Evolutionary conservation across 2,329 filamentous ascomycete genomes (phyloP).

Genomic region (Myriosclerotinia scirpicola): DNA sequence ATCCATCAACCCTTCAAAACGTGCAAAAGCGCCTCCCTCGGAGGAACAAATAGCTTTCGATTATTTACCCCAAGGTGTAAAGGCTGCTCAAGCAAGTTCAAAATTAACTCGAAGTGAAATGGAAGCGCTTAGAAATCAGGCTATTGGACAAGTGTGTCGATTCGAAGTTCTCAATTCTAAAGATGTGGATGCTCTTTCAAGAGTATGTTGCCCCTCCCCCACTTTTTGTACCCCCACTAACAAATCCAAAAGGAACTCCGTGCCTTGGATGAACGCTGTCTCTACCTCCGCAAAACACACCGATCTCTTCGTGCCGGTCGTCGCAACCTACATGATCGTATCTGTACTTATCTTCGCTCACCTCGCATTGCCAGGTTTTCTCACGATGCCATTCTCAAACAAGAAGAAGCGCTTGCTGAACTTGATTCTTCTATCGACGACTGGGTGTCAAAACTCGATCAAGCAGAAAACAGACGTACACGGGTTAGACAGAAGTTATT

Average conservation of each 20-base stretch:
- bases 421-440: conserved; percentile 77
- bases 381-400: conserved; percentile 72
- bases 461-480: conserved; percentile 73
- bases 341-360: conserved; percentile 74
- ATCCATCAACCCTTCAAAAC: conserved; percentile 39
- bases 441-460: conserved; percentile 77
- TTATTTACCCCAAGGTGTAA: conserved; percentile 58
- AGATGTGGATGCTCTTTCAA: conserved; percentile 65
- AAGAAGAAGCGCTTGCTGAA: conserved; percentile 76
- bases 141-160: conserved; percentile 59
- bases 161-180: conserved; percentile 64
- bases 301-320: conserved; percentile 72
- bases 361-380: conserved; percentile 70
- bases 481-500: conserved; percentile 76
- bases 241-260: conserved; percentile 62
- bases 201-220: conserved; percentile 45
- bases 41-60: conserved; percentile 60
- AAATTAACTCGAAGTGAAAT: conserved; percentile 52
- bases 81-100: conserved; percentile 52
- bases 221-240: conserved; percentile 12
- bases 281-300: conserved; percentile 76
- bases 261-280: conserved; percentile 72
- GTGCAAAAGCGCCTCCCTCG: conserved; percentile 12
- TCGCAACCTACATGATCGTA: conserved; percentile 72
- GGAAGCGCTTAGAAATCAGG: conserved; percentile 56